phyloP scores from a whole-genome alignment of 371 early-diverging fungal species.

The Nematocida minor region DNA sequence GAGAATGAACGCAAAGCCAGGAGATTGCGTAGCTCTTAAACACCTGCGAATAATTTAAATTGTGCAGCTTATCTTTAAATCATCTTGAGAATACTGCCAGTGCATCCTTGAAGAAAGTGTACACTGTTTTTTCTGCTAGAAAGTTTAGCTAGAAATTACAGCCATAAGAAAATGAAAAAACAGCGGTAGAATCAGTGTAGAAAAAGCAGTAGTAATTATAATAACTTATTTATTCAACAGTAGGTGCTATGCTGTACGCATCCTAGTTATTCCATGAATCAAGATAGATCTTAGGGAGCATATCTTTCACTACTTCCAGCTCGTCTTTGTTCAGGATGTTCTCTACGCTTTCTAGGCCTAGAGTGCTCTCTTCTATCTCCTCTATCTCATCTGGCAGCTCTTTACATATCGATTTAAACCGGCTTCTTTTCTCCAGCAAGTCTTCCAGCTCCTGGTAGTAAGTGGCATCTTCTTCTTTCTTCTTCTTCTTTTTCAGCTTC shows the following conservation, averaged over 20 bases:
- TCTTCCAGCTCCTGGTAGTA: conserved; percentile 36
- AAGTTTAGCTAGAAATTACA: no score
- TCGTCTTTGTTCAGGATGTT: neutral
- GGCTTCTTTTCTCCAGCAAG: conserved; percentile 24
- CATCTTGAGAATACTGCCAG: no score
- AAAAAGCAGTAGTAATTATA: no score
- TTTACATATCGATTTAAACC: conserved; percentile 8
- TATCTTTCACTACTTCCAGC: neutral
- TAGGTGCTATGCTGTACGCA: neutral
- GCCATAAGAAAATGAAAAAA: no score
- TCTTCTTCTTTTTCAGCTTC: conserved; percentile 48
- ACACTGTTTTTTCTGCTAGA: no score
- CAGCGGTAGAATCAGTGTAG: no score
- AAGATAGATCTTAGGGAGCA: neutral
- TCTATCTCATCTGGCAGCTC: neutral
- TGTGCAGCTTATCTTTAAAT: no score
- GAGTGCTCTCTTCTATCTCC: neutral
- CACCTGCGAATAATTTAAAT: no score
- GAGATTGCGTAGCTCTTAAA: no score
- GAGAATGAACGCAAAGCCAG: no score
- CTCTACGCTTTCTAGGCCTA: neutral
- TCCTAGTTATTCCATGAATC: neutral
- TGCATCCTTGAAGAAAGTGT: no score
- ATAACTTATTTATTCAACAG: neutral
- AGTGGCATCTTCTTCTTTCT: conserved; percentile 46